Evolutionary conservation across 1,284 basidiomycete species (phyloP).

Genomic region (Macrocystidia cucumis): DNA sequence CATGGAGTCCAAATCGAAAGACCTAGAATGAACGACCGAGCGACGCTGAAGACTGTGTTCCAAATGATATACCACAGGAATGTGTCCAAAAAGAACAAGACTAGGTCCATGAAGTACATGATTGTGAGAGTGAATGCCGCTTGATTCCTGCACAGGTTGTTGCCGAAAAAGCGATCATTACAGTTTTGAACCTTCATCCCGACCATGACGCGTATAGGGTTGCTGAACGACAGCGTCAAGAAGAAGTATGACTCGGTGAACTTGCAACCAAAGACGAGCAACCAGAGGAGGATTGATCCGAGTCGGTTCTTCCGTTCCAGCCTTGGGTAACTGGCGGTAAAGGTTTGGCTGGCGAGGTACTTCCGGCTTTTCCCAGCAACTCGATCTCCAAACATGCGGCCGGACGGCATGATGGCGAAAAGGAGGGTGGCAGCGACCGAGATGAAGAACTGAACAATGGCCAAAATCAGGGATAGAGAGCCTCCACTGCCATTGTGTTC

Average conservation of each 20-base stretch:
- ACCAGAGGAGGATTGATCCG: slow-evolving; percentile 77
- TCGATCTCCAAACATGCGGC: slow-evolving; percentile 91
- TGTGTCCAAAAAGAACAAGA: slow-evolving; percentile 94
- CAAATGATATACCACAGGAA: slow-evolving; percentile 98
- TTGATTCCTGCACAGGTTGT: slow-evolving; percentile 78
- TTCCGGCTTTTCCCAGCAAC: slow-evolving; percentile 91
- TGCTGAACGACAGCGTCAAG: slow-evolving; percentile 87
- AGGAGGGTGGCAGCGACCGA: slow-evolving; percentile 76
- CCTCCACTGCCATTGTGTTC: slow-evolving; percentile 56
- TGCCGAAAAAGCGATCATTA: slow-evolving; percentile 77
- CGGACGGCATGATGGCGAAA: slow-evolving; percentile 85
- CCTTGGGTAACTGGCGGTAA: slow-evolving; percentile 87
- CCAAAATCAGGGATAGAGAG: slow-evolving; percentile 75
- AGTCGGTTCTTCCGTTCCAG: slow-evolving; percentile 55
- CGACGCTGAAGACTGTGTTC: slow-evolving; percentile 93
- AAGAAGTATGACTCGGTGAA: slow-evolving; percentile 94
- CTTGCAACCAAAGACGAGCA: slow-evolving; percentile 91
- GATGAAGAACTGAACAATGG: slow-evolving; percentile 89
- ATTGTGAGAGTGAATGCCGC: slow-evolving; percentile 88
- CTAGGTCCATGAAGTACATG: slow-evolving; percentile 96
- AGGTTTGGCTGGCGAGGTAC: slow-evolving; percentile 93
- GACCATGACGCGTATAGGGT: slow-evolving; percentile 87
- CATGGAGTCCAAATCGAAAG: slow-evolving; percentile 97
- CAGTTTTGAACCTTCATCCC: slow-evolving; percentile 90
- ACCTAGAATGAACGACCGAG: slow-evolving; percentile 83